Evolutionary conservation across 768 basidiomycete genomes (phyloP), one percentile per base, ranked within the genome.

Genomic region (Rhodotorula graminis): DNA sequence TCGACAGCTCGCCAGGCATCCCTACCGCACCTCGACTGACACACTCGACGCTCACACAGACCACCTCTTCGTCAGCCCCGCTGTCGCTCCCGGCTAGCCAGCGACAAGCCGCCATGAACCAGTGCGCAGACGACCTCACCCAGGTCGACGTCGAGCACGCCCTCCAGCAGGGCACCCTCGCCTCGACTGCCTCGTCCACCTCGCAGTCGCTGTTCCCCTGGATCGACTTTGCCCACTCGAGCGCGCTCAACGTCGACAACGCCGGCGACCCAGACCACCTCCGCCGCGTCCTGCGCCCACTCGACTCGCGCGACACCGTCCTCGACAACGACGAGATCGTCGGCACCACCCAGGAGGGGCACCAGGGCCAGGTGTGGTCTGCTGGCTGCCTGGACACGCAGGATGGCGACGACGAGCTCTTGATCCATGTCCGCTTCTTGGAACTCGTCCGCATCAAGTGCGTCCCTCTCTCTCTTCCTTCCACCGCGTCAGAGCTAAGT

Each of bases 381-480:
- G 78, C 69, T 0, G 71, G 73, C 2, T 73, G 53, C 25, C 44
- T 79, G 19, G 67, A 73, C 37, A 71, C 57, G 7, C 73, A 77
- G 59, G 75, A 77, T 16, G 77, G 72, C 15, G 75, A 76, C 37
- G 75, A 74, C 62, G 78, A 77, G 57, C 49, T 79, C 33, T 37
- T 79, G 8, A 33, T 77, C 1, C 71, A 76, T 14, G 73, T 71
- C 27, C 64, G 64, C 33, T 72, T 74, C 59, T 64, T 70, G 0
- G 70, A 72, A 27, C 65, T 72, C 9, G 77, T 79, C 23, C 70
- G 78, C 23, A 69, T 79, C 57, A 79, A 79, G 72, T 67, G 29
- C 21, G 61, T 37, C 55, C 42, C 31, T 42, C 58, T 2, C 21
- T 33, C 21, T 37, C 44, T 29, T 62, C n/a, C 23, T 44, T 29